Percentiles rank a stretch among this genome's conserved stretches.
Evolutionary conservation across 2,329 filamentous ascomycete genomes (phyloP).

Genomic region (Lachnellula subtilissima): DNA sequence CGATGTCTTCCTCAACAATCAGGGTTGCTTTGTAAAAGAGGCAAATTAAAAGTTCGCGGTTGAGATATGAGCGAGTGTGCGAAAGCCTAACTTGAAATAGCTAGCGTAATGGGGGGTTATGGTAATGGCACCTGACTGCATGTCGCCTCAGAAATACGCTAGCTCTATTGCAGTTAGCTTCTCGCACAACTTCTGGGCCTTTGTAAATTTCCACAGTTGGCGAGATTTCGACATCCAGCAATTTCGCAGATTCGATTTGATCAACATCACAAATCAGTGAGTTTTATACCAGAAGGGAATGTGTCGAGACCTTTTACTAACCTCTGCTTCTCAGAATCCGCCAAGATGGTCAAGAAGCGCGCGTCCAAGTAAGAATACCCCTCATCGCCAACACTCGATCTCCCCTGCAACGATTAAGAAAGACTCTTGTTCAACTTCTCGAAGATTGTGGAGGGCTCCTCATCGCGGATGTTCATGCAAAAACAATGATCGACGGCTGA

Average conservation of each 20-base stretch:
- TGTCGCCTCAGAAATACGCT: too few relatives aligned
- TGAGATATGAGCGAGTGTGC: not conserved
- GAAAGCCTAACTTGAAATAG: not conserved
- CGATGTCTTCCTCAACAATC: conserved; percentile 31
- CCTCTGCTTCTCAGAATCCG: conserved; percentile 43
- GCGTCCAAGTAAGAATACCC: conserved; percentile 54
- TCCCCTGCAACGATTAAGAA: not conserved
- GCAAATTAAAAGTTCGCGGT: conserved; percentile 1
- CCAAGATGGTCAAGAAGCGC: conserved; percentile 69
- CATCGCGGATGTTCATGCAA: not conserved
- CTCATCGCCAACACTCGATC: conserved; percentile 1
- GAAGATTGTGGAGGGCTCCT: not conserved
- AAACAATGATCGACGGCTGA: conserved; percentile 6
- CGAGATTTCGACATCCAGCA: not conserved
- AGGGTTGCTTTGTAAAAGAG: not conserved
- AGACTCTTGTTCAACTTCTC: too few relatives aligned
- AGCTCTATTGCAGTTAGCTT: too few relatives aligned
- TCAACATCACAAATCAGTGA: conserved; percentile 14
- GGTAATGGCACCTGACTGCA: too few relatives aligned
- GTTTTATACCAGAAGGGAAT: not conserved
- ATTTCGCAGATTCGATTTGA: conserved; percentile 1
- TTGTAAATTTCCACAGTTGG: too few relatives aligned
- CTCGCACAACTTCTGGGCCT: too few relatives aligned
- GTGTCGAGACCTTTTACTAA: not conserved
- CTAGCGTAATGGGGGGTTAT: not conserved